Evolutionary conservation across 1,284 basidiomycete genomes (phyloP).

Genomic region (Laetiporus sulphureus): DNA sequence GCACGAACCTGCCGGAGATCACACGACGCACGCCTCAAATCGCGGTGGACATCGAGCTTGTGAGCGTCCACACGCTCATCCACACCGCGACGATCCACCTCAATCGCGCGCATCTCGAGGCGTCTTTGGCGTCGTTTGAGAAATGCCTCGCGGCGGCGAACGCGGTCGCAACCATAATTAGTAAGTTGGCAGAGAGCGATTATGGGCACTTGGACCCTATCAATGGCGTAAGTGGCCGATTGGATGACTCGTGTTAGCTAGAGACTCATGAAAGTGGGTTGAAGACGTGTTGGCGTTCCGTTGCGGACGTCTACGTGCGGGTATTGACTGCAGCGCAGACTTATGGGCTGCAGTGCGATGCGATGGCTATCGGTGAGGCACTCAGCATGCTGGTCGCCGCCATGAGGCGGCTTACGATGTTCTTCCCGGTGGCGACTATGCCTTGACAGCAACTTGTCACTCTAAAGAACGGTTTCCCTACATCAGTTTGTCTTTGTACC

Average conservation of each 20-base stretch:
- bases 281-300: slow-evolving; percentile 35
- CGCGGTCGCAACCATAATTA: slow-evolving; percentile 37
- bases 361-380: slow-evolving; percentile 26
- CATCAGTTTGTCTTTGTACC: too few species aligned
- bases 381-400: slow-evolving; percentile 26
- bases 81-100: slow-evolving; percentile 47
- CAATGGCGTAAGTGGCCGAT: slow-evolving; percentile 30
- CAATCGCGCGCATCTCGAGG: slow-evolving; percentile 32
- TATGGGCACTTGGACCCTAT: slow-evolving; percentile 47
- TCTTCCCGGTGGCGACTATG: slow-evolving; percentile 30
- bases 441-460: too few species aligned
- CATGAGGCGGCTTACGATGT: slow-evolving; percentile 25
- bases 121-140: slow-evolving; percentile 24
- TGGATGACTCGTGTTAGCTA: not conserved
- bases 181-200: slow-evolving; percentile 40
- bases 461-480: too few species aligned
- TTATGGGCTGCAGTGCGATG: slow-evolving; percentile 15
- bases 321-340: slow-evolving; percentile 20
- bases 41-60: slow-evolving; percentile 36
- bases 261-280: not conserved
- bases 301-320: slow-evolving; percentile 33
- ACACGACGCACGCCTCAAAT: slow-evolving; percentile 24
- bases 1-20: slow-evolving; percentile 33
- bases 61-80: slow-evolving; percentile 43
- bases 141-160: slow-evolving; percentile 38